phyloP scores from a whole-genome alignment of 768 basidiomycete genomes.

The Gloeophyllum trabeum region DNA sequence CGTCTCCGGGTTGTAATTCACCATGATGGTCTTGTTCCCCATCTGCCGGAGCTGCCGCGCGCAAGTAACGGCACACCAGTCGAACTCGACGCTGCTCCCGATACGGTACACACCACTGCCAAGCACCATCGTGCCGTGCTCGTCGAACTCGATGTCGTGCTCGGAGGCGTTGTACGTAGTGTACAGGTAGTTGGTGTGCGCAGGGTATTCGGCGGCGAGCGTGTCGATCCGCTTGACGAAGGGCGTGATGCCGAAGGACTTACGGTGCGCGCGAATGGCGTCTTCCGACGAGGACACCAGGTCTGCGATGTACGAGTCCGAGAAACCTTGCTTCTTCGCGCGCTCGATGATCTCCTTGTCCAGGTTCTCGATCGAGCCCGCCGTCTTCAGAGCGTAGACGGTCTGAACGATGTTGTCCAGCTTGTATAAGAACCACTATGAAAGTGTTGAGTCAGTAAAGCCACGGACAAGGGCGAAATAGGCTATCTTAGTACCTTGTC shows the following conservation, averaged over 20 bases:
- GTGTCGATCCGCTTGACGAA: constrained; percentile 99
- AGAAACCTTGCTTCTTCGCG: constrained; percentile 93
- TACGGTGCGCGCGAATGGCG: constrained; percentile 73
- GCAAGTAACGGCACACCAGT: constrained; percentile 99
- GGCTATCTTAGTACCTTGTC: constrained; percentile 56
- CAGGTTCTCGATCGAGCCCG: constrained; percentile 57
- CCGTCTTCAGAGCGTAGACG: constrained; percentile 59
- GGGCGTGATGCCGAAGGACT: constrained; percentile 80
- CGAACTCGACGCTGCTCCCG: constrained; percentile 97
- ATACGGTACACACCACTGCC: constrained; percentile 98
- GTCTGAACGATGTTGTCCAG: constrained; percentile 97
- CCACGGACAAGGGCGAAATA: not conserved
- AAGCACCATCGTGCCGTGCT: constrained; percentile 98
- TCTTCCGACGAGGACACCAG: constrained; percentile 67
- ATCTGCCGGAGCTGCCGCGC: constrained; percentile 85
- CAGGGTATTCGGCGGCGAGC: constrained; percentile 96
- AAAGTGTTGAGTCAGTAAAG: not conserved
- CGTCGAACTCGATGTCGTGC: constrained; percentile 92
- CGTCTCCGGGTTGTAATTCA: constrained; percentile 99
- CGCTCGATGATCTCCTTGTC: constrained; percentile 69
- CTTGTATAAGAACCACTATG: constrained; percentile 95
- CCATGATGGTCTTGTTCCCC: constrained; percentile 95
- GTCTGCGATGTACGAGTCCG: constrained; percentile 85
- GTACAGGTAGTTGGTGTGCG: constrained; percentile 98
- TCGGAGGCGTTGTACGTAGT: constrained; percentile 96